phyloP scores from a whole-genome alignment of 306 rosid species.

The Spatholobus suberectus region DNA sequence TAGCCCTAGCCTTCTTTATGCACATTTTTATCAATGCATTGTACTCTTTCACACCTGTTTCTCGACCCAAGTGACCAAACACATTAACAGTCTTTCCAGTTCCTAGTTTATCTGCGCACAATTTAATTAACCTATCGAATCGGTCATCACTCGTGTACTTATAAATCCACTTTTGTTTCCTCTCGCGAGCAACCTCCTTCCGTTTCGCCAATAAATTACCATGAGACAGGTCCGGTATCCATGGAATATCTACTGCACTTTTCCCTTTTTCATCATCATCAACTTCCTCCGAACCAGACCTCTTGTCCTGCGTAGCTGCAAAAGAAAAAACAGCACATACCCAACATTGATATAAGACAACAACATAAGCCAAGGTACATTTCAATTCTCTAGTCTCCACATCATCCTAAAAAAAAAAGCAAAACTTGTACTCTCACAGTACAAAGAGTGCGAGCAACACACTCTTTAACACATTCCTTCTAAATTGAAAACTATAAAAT shows the following conservation, averaged over 20 bases:
- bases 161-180: slow-evolving; percentile 69
- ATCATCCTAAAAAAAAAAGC: not conserved
- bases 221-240: slow-evolving; percentile 31
- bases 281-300: slow-evolving; percentile 25
- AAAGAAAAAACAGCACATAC: slow-evolving; percentile 27
- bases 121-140: slow-evolving; percentile 46
- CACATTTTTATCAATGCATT: slow-evolving; percentile 58
- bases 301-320: slow-evolving; percentile 41
- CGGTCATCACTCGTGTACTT: slow-evolving; percentile 35
- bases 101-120: slow-evolving; percentile 64
- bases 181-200: slow-evolving; percentile 59
- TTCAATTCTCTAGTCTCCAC: slow-evolving; percentile 10
- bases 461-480: no score
- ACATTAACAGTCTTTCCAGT: slow-evolving; percentile 41
- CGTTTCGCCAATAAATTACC: slow-evolving; percentile 25
- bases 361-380: slow-evolving; percentile 1
- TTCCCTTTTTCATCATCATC: slow-evolving; percentile 29
- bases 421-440: slow-evolving; percentile 30
- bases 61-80: slow-evolving; percentile 68
- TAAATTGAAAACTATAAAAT: no score
- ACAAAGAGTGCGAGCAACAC: no score
- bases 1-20: slow-evolving; percentile 63
- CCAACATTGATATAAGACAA: slow-evolving; percentile 5
- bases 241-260: slow-evolving; percentile 45
- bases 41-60: slow-evolving; percentile 67